phyloP scores from a whole-genome alignment of 768 basidiomycete species.

The Floccularia luteovirens region DNA sequence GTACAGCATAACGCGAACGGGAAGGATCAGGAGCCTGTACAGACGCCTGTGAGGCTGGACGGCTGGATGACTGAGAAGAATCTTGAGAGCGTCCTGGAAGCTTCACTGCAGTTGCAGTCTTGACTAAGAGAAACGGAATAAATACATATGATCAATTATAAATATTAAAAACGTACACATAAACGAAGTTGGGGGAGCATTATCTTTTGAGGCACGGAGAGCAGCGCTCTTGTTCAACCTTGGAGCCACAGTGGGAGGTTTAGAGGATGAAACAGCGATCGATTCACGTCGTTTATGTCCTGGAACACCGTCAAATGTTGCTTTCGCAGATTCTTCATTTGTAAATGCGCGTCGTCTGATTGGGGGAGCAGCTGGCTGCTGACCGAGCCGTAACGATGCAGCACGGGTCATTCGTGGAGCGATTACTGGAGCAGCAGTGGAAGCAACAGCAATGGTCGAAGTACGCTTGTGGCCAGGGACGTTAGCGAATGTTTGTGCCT shows the following conservation, averaged over 20 bases:
- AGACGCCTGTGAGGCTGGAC: conserved; percentile 23
- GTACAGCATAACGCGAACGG: conserved; percentile 11
- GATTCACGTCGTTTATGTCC: conserved; percentile 78
- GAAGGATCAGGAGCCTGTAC: conserved; percentile 5
- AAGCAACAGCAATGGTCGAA: conserved; percentile 62
- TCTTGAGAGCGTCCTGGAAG: conserved; percentile 35
- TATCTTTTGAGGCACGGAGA: conserved; percentile 53
- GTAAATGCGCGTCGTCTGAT: conserved; percentile 29
- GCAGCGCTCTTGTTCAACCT: conserved; percentile 77
- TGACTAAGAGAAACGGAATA: conserved; percentile 28
- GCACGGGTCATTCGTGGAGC: conserved; percentile 74
- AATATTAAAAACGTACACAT: conserved; percentile 46
- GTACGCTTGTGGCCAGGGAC: conserved; percentile 79
- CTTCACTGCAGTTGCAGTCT: conserved; percentile 32
- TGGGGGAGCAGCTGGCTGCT: conserved; percentile 29
- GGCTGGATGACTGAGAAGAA: conserved; percentile 25
- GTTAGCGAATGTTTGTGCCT: conserved; percentile 60
- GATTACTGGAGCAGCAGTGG: conserved; percentile 63
- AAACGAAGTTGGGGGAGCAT: conserved; percentile 57
- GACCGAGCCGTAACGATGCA: conserved; percentile 59
- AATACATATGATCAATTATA: not conserved
- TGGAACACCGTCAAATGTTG: conserved; percentile 72
- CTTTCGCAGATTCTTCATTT: conserved; percentile 26
- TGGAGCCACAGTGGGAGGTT: conserved; percentile 60
- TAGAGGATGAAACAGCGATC: conserved; percentile 61